Percentiles rank a stretch among this genome's conserved stretches.
phyloP scores from a whole-genome alignment of 352 stramenopile species.

The Paralagenidium karlingii region DNA sequence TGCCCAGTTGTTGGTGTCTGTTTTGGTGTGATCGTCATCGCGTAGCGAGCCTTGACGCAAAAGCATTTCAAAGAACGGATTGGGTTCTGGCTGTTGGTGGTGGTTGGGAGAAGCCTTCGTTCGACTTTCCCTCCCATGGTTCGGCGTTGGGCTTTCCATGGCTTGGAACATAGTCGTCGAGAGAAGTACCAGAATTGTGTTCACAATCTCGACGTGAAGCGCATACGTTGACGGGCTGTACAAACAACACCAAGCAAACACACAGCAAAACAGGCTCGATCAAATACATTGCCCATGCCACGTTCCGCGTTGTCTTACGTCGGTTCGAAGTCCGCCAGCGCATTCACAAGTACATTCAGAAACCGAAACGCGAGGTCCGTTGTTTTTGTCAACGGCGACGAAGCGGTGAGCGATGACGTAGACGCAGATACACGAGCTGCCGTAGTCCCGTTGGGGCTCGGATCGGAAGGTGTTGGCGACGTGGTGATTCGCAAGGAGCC shows the following conservation, averaged over 20 bases:
- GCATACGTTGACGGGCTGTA: slow-evolving; percentile 37
- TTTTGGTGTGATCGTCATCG: slow-evolving; percentile 10
- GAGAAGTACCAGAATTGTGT: slow-evolving; percentile 53
- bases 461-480: too few species aligned
- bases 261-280: slow-evolving; percentile 6
- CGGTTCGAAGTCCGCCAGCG: slow-evolving; percentile 39
- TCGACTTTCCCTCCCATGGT: too few species aligned
- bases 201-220: slow-evolving; percentile 65
- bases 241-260: neutral
- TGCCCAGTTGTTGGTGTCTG: slow-evolving; percentile 39
- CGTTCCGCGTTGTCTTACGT: too few species aligned
- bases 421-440: too few species aligned
- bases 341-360: slow-evolving; percentile 42
- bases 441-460: too few species aligned
- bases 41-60: too few species aligned
- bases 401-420: too few species aligned
- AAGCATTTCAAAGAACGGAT: slow-evolving; percentile 57
- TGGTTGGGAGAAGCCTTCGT: slow-evolving; percentile 41
- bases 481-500: too few species aligned
- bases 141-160: too few species aligned
- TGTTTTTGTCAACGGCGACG: too few species aligned
- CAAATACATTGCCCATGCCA: too few species aligned
- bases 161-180: slow-evolving; percentile 54
- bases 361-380: slow-evolving; percentile 49
- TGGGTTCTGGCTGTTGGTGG: slow-evolving; percentile 25